Evolutionary conservation across 441 rosid genomes (phyloP), one percentile per base, ranked within the genome.

Genomic region (Omphalea diandra): DNA sequence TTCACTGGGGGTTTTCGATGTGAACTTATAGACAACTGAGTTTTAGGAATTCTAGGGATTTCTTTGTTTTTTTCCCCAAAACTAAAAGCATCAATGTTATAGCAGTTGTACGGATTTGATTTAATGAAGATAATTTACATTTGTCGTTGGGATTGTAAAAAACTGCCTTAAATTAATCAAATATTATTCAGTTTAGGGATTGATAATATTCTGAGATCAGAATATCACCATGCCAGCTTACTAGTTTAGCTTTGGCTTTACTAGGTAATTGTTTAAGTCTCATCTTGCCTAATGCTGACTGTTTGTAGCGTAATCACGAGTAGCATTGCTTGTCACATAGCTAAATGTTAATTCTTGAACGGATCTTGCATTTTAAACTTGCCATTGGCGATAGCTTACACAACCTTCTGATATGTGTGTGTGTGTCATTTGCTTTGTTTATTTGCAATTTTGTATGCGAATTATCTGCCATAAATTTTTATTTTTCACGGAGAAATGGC

Each of bases 41-140:
- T 53, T 41, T 52, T 33, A 20, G 26, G 27, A 41, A 11, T 61
- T 67, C 35, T 35, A 36, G 61, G 54, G 36, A 35, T 66, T 52
- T 66, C 59, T n/a, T n/a, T n/a, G n/a, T n/a, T n/a, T n/a, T n/a
- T n/a, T n/a, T n/a, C n/a, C n/a, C n/a, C n/a, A n/a, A n/a, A n/a
- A n/a, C n/a, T n/a, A n/a, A n/a, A n/a, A n/a, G n/a, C n/a, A n/a
- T n/a, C n/a, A n/a, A n/a, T n/a, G n/a, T n/a, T n/a, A 31, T 1
- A 22, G 18, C 64, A 33, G 57, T 33, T 14, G 6, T 73, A 26
- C 5, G 9, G 12, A 22, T 31, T 27, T 47, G 33, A n/a, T n/a
- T n/a, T n/a, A n/a, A 26, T 0, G 43, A 20, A 47, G 18, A 14
- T 57, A 14, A n/a, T 68, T 57, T 12, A 15, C 57, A 43, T n/a